Evolutionary conservation across 2,329 filamentous ascomycete species (phyloP).

Genomic region (Sclerotinia minor): DNA sequence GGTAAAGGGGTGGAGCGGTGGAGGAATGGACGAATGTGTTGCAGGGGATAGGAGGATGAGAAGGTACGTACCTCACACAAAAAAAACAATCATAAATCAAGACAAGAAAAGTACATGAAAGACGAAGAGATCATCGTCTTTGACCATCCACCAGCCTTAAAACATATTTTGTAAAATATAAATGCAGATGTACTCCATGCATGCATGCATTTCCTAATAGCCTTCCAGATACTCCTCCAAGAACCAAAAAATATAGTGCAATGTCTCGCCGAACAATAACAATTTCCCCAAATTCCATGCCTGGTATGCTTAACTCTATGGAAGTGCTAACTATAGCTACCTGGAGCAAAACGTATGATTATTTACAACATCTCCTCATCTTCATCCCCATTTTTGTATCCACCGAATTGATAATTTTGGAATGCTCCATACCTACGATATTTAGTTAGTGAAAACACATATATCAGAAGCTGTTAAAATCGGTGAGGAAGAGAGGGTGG

Average conservation of each 20-base stretch:
- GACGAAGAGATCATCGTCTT: constrained; percentile 17
- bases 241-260: background rate
- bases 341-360: constrained; percentile 30
- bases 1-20: constrained; percentile 3
- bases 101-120: constrained; percentile 26
- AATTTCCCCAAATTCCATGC: constrained; percentile 23
- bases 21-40: background rate
- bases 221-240: constrained; percentile 12
- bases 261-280: constrained; percentile 19
- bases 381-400: constrained; percentile 33
- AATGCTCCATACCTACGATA: constrained; percentile 34
- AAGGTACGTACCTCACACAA: constrained; percentile 38
- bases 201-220: constrained; percentile 12
- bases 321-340: constrained; percentile 33
- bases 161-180: constrained; percentile 25
- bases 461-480: background rate
- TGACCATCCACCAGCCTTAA: constrained; percentile 31
- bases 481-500: background rate
- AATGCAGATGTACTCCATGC: constrained; percentile 32
- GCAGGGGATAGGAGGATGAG: constrained; percentile 14
- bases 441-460: constrained; percentile 12
- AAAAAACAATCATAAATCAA: constrained; percentile 22
- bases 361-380: constrained; percentile 43
- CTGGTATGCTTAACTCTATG: constrained; percentile 27
- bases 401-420: constrained; percentile 33